Base-by-base conservation (phyloP, 139 green algal species). In the Trebouxia sp. region DNA sequence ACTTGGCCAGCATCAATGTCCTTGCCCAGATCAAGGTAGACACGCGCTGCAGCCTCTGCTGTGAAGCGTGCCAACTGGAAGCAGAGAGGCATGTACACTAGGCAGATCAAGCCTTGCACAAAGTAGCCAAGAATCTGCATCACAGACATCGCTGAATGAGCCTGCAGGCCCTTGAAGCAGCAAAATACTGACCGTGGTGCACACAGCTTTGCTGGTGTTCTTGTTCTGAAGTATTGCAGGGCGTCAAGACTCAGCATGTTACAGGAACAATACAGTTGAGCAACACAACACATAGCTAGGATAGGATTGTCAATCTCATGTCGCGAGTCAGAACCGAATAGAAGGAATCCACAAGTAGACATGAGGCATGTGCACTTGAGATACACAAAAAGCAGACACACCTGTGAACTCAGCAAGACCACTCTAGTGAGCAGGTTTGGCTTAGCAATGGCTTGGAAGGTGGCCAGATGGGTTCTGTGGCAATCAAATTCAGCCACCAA, bases 1-100 rank as follows among this genome's bases (percentile, higher is more conserved):
- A 72, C 62, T 43, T 72, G n/a, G 37, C 32, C 62, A 72, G 62
- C 62, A 72, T 42, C 62, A 41, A 72, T 72, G 12, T 72, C 62
- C 5, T 45, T 72, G 35, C 32, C 37, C 35, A 72, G 32, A n/a
- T 72, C 62, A 72, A 4, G 6, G 1, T 72, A 72, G 15, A 72
- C 62, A 6, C 32, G 62, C 20, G 62, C 24, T n/a, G 62, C 62
- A 30, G 62, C 62, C 35, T 72, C 62, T 30, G 62, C 32, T n/a
- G 62, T 72, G 12, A 28, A 72, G 32, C 62, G 32, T 42, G 62
- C 62, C 35, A 72, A 37, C 62, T 72, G 62, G 12, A 72, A 72
- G 62, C 62, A 72, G 32, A 72, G 7, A 35, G 62, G 62, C 62
- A 72, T 72, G 62, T 72, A 72, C n/a, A 72, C 32, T 14, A 72